Base-by-base conservation (phyloP, 2,329 filamentous ascomycete genomes). In the Paraphoma chrysanthemicola region DNA sequence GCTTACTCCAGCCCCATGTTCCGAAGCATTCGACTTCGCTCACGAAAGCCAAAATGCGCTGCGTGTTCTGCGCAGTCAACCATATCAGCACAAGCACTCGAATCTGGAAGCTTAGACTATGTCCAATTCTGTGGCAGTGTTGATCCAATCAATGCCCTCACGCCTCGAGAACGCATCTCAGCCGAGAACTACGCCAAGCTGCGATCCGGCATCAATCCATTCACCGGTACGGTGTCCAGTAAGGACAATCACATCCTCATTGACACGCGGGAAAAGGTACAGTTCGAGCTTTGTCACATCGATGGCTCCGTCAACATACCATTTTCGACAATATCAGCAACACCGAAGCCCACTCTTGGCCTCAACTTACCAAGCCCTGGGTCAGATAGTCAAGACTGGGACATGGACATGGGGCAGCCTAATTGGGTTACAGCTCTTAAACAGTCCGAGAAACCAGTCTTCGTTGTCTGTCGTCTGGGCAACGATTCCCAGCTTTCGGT, bases 201-300 rank as follows among this genome's bases (percentile, higher is more conserved):
- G 16, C 60, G 70, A 18, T 63, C 67, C 0, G 70, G 70, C 11
- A 62, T 73, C 8, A 75, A 76, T 54, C 72, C 73, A 1, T 73
- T 71, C 47, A 75, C 70, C 2, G 73, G 69, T 17, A 65, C 65
- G 17, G 62, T 68, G 3, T 69, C 68, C 29, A 70, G 55, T 10
- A 70, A 58, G 38, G 65, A 75, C 45, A 74, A 64, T 14, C 86
- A 89, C 51, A 70, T 91, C 1, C 77, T 97, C 2, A 76, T 98
- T 2, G 95, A 98, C 63, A 92, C 96, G 1, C 84, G 95, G 2
- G 92, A 96, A 65, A 87, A 87, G 67, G 90, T 92, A 29, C 92
- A 97, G 58, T 97, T 91, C 63, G 89, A 90, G 14, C 88, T 98
- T 44, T 93, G 90, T 61, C 88, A 83, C 58, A 81, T 99, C 7